Percentiles rank a stretch among this genome's conserved stretches.
Conservation (phyloP, 768 basidiomycete species). For the Polyporus arcularius region DNA sequence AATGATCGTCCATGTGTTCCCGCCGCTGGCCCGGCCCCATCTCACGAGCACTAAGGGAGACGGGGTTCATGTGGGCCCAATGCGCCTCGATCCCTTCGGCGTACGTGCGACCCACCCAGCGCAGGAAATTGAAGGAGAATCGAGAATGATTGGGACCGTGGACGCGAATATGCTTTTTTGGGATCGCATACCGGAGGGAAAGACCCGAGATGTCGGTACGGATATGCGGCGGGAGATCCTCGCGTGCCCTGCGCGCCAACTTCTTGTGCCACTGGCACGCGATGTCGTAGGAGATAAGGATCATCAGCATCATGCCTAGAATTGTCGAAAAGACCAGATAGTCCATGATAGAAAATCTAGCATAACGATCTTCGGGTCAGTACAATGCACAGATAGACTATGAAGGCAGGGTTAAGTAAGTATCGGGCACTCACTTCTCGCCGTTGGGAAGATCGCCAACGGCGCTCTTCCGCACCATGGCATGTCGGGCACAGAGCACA, state of each 20-base stretch:
- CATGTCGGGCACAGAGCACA: constrained; percentile 25
- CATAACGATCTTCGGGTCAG: no score
- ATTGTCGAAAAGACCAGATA: constrained; percentile 19
- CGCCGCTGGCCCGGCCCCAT: constrained; percentile 17
- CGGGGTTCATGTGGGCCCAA: constrained; percentile 19
- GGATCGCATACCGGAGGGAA: constrained; percentile 27
- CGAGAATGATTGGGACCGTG: constrained; percentile 29
- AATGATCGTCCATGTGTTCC: constrained; percentile 23
- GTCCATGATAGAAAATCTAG: constrained; percentile 22
- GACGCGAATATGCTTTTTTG: constrained; percentile 35
- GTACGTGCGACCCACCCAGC: constrained; percentile 19
- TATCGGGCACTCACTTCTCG: constrained; percentile 22
- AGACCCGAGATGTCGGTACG: background rate
- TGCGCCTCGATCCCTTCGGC: constrained; percentile 28
- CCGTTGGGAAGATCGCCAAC: constrained; percentile 28
- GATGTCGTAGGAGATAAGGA: constrained; percentile 25
- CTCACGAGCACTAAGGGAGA: constrained; percentile 14
- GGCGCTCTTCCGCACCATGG: constrained; percentile 18
- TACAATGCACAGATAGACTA: background rate
- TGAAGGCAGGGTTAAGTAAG: no score
- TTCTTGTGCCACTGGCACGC: constrained; percentile 31
- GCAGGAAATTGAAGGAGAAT: constrained; percentile 32
- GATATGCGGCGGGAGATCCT: constrained; percentile 21
- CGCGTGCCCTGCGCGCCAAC: no score
- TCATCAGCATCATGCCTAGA: background rate